Conservation (phyloP, 192 early-diverging fungal genomes). For the Kappamyces sp. region DNA sequence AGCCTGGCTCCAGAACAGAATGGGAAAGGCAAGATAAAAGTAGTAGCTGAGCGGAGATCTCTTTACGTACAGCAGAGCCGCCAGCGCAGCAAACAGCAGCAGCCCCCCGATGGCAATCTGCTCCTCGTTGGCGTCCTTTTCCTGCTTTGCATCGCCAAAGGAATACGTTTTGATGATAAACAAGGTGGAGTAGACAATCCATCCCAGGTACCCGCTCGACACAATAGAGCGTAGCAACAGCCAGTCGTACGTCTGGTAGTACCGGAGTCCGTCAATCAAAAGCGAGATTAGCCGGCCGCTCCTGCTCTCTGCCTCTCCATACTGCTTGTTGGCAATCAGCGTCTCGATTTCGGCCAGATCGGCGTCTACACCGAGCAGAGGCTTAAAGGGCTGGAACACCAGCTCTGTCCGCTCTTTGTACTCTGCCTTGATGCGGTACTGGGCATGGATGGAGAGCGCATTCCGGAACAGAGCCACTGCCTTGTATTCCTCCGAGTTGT, state of each 20-base stretch:
- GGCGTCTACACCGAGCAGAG: slow-evolving; percentile 34
- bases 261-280: slow-evolving; percentile 79
- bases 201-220: slow-evolving; percentile 78
- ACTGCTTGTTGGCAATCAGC: slow-evolving; percentile 54
- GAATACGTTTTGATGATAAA: slow-evolving; percentile 67
- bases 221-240: slow-evolving; percentile 79
- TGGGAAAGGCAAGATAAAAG: slow-evolving; percentile 76
- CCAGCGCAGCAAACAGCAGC: slow-evolving; percentile 30
- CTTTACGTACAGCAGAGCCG: slow-evolving; percentile 64
- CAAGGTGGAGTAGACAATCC: slow-evolving; percentile 78
- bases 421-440: slow-evolving; percentile 79
- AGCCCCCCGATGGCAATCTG: background rate
- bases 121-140: background rate
- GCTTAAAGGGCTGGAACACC: slow-evolving; percentile 70
- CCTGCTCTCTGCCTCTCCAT: slow-evolving; percentile 60
- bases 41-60: slow-evolving; percentile 81
- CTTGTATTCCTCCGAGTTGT: slow-evolving; percentile 63
- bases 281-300: slow-evolving; percentile 58
- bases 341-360: slow-evolving; percentile 37
- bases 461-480: slow-evolving; percentile 74
- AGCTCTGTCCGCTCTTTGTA: slow-evolving; percentile 69
- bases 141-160: background rate
- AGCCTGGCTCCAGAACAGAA: slow-evolving; percentile 69
- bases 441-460: slow-evolving; percentile 76
- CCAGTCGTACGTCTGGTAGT: slow-evolving; percentile 98